These are phyloP conservation scores for Cystobasidiaceae sp. DNA, from an alignment of 1,284 basidiomycete genomes.

Conservation along the genomic window DNA sequence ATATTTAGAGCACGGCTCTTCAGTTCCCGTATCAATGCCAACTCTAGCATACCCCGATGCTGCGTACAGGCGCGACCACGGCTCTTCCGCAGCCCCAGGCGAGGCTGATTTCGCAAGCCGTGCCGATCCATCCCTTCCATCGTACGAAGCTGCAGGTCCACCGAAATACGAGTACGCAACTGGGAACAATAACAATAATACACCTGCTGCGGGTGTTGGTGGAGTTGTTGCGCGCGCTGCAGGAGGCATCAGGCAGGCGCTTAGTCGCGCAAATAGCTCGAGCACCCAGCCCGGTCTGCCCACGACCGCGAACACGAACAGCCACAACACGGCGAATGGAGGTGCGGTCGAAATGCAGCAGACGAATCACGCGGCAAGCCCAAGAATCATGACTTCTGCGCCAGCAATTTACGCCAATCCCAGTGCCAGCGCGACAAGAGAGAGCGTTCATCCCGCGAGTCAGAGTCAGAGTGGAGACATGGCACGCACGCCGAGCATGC, in stretches of 20 bases:
- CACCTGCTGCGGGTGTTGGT: constrained; percentile 1
- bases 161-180: constrained; percentile 27
- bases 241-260: not conserved
- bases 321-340: not conserved
- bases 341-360: constrained; percentile 3
- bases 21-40: constrained; percentile 11
- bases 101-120: too few relatives aligned
- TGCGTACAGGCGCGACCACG: too few relatives aligned
- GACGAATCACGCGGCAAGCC: constrained; percentile 1
- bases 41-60: constrained; percentile 18
- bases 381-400: constrained; percentile 1
- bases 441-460: not conserved
- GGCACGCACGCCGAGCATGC: not conserved
- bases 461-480: not conserved
- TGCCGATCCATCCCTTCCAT: constrained; percentile 6
- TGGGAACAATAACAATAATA: not conserved
- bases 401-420: not conserved
- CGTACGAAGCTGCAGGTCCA: constrained; percentile 9
- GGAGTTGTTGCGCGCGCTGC: not conserved
- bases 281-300: not conserved
- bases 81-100: too few relatives aligned
- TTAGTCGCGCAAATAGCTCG: not conserved
- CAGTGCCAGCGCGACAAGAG: not conserved
- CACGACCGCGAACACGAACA: not conserved
- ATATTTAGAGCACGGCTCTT: constrained; percentile 5